Percentiles rank a stretch among this genome's conserved stretches.
Conservation (phyloP, 768 basidiomycete genomes). For the Termitomyces sp. region DNA sequence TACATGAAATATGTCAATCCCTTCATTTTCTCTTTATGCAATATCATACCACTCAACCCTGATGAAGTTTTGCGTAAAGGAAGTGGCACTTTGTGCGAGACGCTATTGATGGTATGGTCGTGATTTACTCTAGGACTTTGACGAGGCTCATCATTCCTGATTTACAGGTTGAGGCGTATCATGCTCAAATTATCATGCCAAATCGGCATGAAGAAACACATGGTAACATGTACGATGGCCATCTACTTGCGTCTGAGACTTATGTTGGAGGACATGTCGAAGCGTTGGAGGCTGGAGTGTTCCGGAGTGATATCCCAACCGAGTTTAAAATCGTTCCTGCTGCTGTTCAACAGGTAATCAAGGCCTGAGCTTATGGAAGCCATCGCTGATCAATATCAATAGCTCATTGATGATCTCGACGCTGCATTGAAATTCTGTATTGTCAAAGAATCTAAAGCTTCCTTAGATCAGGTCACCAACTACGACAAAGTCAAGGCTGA, state of each 20-base stretch:
- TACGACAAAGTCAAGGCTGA: slow-evolving; percentile 87
- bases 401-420: slow-evolving; percentile 95
- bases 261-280: slow-evolving; percentile 99
- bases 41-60: slow-evolving; percentile 95
- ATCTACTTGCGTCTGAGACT: slow-evolving; percentile 94
- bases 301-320: slow-evolving; percentile 90
- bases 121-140: background rate
- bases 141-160: background rate
- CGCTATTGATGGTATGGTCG: slow-evolving; percentile 88
- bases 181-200: slow-evolving; percentile 92
- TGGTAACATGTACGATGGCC: slow-evolving; percentile 91
- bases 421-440: slow-evolving; percentile 88
- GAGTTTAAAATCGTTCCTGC: slow-evolving; percentile 92
- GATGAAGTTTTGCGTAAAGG: slow-evolving; percentile 97
- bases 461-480: slow-evolving; percentile 83
- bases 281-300: slow-evolving; percentile 96
- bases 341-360: slow-evolving; percentile 72
- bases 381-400: slow-evolving; percentile 1
- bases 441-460: slow-evolving; percentile 74
- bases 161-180: slow-evolving; percentile 88
- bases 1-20: slow-evolving; percentile 99
- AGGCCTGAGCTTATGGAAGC: background rate
- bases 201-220: slow-evolving; percentile 93
- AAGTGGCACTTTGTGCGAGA: slow-evolving; percentile 95
- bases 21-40: slow-evolving; percentile 98